Base-by-base conservation (phyloP, 2,329 filamentous ascomycete species). In the Sclerotinia spermophila region DNA sequence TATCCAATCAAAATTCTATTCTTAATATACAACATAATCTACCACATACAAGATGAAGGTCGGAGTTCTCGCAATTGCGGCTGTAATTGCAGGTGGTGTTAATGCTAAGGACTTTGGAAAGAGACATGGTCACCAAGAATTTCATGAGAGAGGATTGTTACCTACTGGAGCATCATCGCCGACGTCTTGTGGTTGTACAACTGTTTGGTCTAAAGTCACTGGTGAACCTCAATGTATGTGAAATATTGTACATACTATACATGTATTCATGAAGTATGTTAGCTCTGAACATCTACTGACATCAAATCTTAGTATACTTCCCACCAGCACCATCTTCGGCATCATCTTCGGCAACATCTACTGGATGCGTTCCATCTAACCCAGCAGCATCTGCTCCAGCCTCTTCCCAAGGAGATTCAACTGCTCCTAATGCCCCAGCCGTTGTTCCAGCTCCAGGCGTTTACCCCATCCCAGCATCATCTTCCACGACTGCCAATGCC, bases 401-500 rank as follows among this genome's bases (percentile, higher is more conserved):
- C 33, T n/a, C 58, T 33, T 51, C 53, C 73, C 71, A 61, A 68
- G 35, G 35, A 19, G 35, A 40, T 27, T 60, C 58, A 60, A 40
- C 58, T 27, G 35, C 33, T 53, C 61, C 70, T 38, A 64, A 67
- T 24, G 81, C 82, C 44, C 81, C 77, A 7, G 71, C 77, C 55
- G 73, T 75, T 55, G 80, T 85, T 68, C 82, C 87, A 68, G 89
- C 88, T 60, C 87, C 91, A 44, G 91, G 91, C 81, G 87, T 86
- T 73, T 94, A 93, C 84, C 93, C 91, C 75, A 88, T 92, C 84
- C 89, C 89, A 75, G 90, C 90, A 76, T 83, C 82, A 72, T 79
- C 81, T 21, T 42, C 21, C 21, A 53, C 44, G 6, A 40, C 42
- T 19, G 38, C 27, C n/a, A 44, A 45, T 42, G 56, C 67, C 1